phyloP scores from a whole-genome alignment of 1,139 yeast genomes.

The Candida pseudoviswanathii region DNA sequence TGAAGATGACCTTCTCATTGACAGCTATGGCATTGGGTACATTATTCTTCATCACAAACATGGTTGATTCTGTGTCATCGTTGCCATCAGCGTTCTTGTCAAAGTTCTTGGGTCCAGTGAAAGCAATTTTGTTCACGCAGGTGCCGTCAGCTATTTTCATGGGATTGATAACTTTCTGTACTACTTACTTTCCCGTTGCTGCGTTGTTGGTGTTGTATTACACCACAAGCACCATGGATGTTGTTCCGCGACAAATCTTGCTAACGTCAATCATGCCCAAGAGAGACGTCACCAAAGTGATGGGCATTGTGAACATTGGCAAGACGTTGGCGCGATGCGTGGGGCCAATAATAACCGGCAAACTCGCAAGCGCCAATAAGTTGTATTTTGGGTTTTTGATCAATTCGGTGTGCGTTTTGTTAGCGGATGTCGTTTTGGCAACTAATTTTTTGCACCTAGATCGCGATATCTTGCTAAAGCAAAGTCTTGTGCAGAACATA shows the following conservation, averaged over 20 bases:
- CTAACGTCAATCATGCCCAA: conserved; percentile 66
- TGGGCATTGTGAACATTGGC: conserved; percentile 85
- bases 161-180: conserved; percentile 28
- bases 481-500: conserved; percentile 18
- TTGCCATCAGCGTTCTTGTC: conserved; percentile 60
- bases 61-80: conserved; percentile 17
- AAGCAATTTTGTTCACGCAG: conserved; percentile 75
- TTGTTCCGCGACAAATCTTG: conserved; percentile 83
- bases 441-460: conserved; percentile 44
- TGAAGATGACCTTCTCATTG: conserved; percentile 44
- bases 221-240: conserved; percentile 78
- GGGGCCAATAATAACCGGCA: conserved; percentile 82
- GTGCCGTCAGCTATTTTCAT: conserved; percentile 75
- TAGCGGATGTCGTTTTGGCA: conserved; percentile 49
- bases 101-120: conserved; percentile 71
- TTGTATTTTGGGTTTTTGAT: conserved; percentile 63
- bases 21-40: conserved; percentile 49
- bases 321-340: conserved; percentile 82
- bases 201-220: conserved; percentile 57
- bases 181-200: conserved; percentile 36
- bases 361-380: conserved; percentile 54
- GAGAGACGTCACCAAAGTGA: conserved; percentile 68
- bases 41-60: conserved; percentile 57
- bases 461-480: conserved; percentile 30
- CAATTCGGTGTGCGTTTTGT: conserved; percentile 55